A percentile compares a stretch with the other conserved stretches of the same genome.
These are phyloP conservation scores for Annulohypoxylon stygium DNA, from an alignment of 495 filamentous ascomycete species.

Conservation along the genomic window DNA sequence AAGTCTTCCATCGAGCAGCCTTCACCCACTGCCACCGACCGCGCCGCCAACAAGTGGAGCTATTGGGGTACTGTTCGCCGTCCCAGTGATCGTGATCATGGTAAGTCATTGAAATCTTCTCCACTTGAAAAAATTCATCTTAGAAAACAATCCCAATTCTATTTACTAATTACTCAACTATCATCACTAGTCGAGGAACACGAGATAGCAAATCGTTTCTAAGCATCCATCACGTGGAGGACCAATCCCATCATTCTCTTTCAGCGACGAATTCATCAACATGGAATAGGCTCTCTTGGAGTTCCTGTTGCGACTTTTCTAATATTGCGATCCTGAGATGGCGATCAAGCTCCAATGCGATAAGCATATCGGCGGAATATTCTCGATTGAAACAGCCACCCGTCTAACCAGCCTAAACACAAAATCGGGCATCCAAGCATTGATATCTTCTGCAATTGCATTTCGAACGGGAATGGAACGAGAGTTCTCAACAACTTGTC, in stretches of 20 bases:
- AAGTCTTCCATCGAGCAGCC: slow-evolving; percentile 39
- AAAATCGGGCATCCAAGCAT: not conserved
- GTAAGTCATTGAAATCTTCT: slow-evolving; percentile 32
- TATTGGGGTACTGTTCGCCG: slow-evolving; percentile 25
- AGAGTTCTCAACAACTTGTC: not conserved
- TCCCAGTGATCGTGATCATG: slow-evolving; percentile 13
- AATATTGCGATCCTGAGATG: not conserved
- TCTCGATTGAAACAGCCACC: not conserved
- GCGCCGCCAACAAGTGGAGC: slow-evolving; percentile 27
- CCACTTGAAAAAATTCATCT: not conserved
- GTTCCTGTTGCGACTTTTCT: not conserved
- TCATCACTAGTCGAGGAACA: slow-evolving; percentile 34
- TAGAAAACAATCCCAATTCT: not conserved
- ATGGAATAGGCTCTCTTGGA: not conserved
- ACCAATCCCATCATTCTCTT: not conserved
- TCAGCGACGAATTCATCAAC: not conserved
- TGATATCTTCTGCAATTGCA: slow-evolving; percentile 4
- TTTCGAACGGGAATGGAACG: slow-evolving; percentile 1
- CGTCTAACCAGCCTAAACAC: not conserved
- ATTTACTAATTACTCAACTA: not conserved
- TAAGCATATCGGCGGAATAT: slow-evolving; percentile 1
- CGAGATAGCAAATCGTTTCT: slow-evolving; percentile 43
- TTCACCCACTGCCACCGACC: not conserved
- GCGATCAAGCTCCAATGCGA: not conserved
- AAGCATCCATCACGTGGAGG: slow-evolving; percentile 15